phyloP scores from a whole-genome alignment of 1,139 yeast species.

The Hanseniaspora gamundiae region DNA sequence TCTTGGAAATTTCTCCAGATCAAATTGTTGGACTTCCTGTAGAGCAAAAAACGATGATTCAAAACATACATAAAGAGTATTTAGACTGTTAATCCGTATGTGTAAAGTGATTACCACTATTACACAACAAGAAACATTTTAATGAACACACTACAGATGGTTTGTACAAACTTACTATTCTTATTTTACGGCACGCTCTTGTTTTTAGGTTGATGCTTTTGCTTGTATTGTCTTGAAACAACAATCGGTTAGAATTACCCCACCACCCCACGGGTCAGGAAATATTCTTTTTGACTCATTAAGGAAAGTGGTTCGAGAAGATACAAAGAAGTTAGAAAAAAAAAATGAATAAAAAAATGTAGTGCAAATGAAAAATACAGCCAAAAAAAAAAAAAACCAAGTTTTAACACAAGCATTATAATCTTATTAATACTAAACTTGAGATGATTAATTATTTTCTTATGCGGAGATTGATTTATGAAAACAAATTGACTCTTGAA shows the following conservation, averaged over 20 bases:
- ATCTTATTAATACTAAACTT: too few relatives aligned
- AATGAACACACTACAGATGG: too few relatives aligned
- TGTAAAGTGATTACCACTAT: too few relatives aligned
- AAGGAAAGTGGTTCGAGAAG: too few relatives aligned
- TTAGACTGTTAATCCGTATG: constrained; percentile 18
- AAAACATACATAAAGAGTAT: constrained; percentile 45
- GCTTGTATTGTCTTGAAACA: background rate
- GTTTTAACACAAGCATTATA: background rate
- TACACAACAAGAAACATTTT: too few relatives aligned
- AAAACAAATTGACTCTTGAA: too few relatives aligned
- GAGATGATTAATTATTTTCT: too few relatives aligned
- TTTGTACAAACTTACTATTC: too few relatives aligned
- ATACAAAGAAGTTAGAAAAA: background rate
- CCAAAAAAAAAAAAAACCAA: background rate
- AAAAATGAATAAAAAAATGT: background rate
- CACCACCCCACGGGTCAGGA: too few relatives aligned
- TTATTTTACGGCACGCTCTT: too few relatives aligned
- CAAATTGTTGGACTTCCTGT: constrained; percentile 45
- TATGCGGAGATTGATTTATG: too few relatives aligned
- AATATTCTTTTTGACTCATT: background rate
- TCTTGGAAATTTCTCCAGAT: constrained; percentile 42
- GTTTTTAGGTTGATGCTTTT: too few relatives aligned
- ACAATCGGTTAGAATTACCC: background rate
- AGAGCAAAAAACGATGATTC: constrained; percentile 52
- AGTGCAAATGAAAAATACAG: background rate